Base-by-base conservation (phyloP, 495 filamentous ascomycete genomes). In the Thermothielavioides terrestris region DNA sequence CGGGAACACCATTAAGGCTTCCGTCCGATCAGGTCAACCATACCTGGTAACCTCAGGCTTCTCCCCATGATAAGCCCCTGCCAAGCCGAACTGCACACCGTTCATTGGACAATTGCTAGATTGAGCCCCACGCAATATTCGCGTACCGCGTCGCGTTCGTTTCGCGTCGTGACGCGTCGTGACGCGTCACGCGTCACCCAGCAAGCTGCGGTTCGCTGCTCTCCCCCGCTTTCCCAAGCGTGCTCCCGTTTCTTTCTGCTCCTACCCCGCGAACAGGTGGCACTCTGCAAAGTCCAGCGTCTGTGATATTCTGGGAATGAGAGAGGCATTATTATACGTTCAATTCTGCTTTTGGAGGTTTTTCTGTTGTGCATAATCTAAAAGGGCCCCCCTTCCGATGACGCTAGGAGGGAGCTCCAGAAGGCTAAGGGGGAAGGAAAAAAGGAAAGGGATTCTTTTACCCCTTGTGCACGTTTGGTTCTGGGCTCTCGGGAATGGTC, bases 121-220 rank as follows among this genome's bases (percentile, higher is more conserved):
- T 55, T 49, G 52, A 40, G 18, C 38, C 35, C 21, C n/a, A 27
- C 6, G 2, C 3, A 2, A 15, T 14, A 27, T 2, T 26, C 58
- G 56, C 55, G 58, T 56, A n/a, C 40, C 41, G 44, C 47, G 39
- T 50, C 59, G 56, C 53, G 59, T 54, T n/a, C 7, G 9, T 46
- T 26, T 56, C 49, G 59, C 50, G 53, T 46, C 32, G 27, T 27
- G 53, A 56, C 59, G 59, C 59, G n/a, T n/a, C n/a, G n/a, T n/a
- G n/a, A n/a, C n/a, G n/a, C n/a, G n/a, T n/a, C n/a, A n/a, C n/a
- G n/a, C n/a, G 53, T 54, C 44, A 49, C 47, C 34, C 44, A 47
- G 31, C 37, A 34, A 9, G 9, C 36, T 6, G 30, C 18, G 32
- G 42, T 38, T 34, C 21, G n/a, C n/a, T n/a, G n/a, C n/a, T 44